Evolutionary conservation across 2,329 filamentous ascomycete genomes (phyloP).

Genomic region (Nothomitra cinnamomea): DNA sequence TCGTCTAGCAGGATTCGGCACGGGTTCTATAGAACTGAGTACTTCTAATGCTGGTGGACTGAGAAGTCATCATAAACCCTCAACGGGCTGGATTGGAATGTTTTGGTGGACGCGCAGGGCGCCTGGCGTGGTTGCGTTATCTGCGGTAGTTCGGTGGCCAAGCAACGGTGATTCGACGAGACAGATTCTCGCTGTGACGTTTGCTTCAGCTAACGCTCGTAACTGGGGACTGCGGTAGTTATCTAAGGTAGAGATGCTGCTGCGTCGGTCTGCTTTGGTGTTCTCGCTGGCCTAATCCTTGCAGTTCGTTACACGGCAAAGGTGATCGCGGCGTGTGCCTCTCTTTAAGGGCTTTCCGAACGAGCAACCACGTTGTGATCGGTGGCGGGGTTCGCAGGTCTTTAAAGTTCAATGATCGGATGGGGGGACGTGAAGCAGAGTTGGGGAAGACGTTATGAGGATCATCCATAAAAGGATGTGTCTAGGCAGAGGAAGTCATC

Average conservation of each 20-base stretch:
- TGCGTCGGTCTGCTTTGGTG: neutral
- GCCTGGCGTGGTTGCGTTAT: neutral
- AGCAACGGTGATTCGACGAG: neutral
- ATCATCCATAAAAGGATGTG: no score
- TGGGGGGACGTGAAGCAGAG: neutral
- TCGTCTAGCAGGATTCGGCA: neutral
- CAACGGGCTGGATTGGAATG: neutral
- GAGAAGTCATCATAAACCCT: conserved; percentile 1
- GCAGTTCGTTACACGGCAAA: neutral
- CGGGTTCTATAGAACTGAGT: neutral
- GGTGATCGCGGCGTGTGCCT: neutral
- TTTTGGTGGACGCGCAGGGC: neutral
- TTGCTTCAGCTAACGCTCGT: neutral
- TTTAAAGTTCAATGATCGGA: conserved; percentile 2
- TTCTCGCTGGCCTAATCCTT: neutral
- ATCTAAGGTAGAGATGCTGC: neutral
- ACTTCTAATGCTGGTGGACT: neutral
- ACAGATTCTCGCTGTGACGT: no score
- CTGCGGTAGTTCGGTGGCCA: neutral
- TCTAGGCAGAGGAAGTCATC: no score
- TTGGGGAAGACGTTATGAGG: neutral
- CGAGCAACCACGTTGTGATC: neutral
- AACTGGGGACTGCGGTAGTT: neutral
- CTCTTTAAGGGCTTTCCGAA: neutral
- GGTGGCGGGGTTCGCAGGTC: neutral